Evolutionary conservation across 2,329 filamentous ascomycete genomes (phyloP).

Genomic region (Alternaria burnsii): DNA sequence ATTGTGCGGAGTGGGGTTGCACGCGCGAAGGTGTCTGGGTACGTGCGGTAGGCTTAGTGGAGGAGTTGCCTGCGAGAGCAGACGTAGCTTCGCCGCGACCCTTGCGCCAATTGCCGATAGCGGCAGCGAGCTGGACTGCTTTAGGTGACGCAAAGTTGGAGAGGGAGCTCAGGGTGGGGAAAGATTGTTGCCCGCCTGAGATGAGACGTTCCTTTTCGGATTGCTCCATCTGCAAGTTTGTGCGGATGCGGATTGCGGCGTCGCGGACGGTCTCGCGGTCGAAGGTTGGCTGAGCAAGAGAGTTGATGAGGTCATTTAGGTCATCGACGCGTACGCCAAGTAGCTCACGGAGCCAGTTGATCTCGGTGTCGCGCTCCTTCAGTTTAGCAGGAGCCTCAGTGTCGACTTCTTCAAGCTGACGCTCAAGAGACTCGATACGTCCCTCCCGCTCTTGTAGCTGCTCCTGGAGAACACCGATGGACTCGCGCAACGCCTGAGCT

Average conservation of each 20-base stretch:
- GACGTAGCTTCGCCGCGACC: conserved; percentile 61
- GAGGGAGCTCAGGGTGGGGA: conserved; percentile 80
- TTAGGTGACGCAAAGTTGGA: conserved; percentile 82
- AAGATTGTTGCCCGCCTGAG: conserved; percentile 65
- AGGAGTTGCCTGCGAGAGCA: conserved; percentile 44
- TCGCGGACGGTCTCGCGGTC: conserved; percentile 84
- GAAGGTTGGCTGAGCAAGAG: conserved; percentile 76
- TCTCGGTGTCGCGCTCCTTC: conserved; percentile 91
- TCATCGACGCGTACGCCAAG: conserved; percentile 90
- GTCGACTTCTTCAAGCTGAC: conserved; percentile 72
- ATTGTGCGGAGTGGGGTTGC: conserved; percentile 61
- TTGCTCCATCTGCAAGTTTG: conserved; percentile 97
- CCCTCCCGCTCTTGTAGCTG: conserved; percentile 94
- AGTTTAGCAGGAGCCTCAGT: conserved; percentile 82
- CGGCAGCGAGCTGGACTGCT: conserved; percentile 90
- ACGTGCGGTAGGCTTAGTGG: conserved; percentile 38
- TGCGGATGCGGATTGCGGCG: conserved; percentile 89
- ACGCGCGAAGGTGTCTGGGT: conserved; percentile 46
- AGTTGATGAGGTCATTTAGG: conserved; percentile 87
- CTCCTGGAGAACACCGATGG: conserved; percentile 94
- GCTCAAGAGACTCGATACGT: conserved; percentile 86
- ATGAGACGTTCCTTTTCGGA: conserved; percentile 89
- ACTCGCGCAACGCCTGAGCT: conserved; percentile 93
- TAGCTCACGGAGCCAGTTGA: conserved; percentile 92
- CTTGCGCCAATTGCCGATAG: conserved; percentile 95